phyloP scores from a whole-genome alignment of 768 basidiomycete species.

The Dendrothele bispora region DNA sequence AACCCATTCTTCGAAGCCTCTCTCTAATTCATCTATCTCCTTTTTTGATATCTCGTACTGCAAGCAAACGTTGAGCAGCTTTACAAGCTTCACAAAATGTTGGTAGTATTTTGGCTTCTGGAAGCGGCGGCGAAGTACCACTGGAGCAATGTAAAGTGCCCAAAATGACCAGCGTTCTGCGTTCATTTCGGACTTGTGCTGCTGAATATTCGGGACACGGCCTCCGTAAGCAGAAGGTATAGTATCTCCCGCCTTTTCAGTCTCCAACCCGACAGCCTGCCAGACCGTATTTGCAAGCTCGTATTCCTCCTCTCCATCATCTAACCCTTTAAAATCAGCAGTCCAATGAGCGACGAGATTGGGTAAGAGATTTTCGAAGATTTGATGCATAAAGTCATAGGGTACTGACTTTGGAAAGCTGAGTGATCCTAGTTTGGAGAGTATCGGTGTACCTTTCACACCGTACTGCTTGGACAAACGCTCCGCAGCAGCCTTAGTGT shows the following conservation, averaged over 20 bases:
- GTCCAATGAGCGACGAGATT: constrained; percentile 18
- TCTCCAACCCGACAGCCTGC: constrained; percentile 11
- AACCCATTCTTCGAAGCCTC: neutral
- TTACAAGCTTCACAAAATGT: constrained; percentile 41
- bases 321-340: constrained; percentile 15
- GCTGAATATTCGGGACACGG: constrained; percentile 31
- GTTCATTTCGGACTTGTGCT: constrained; percentile 22
- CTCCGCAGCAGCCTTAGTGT: neutral
- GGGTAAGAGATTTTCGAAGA: constrained; percentile 11
- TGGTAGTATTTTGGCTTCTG: constrained; percentile 31
- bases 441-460: constrained; percentile 8
- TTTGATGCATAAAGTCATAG: constrained; percentile 19
- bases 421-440: constrained; percentile 9
- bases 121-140: constrained; percentile 35
- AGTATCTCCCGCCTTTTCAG: constrained; percentile 20
- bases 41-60: neutral
- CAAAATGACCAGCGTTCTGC: constrained; percentile 43
- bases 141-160: constrained; percentile 36
- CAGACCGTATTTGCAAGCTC: constrained; percentile 1
- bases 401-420: constrained; percentile 8
- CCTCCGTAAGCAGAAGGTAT: constrained; percentile 40
- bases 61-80: constrained; percentile 30
- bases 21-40: neutral
- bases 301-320: constrained; percentile 9
- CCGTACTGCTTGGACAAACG: neutral